Evolutionary conservation across 495 filamentous ascomycete genomes (phyloP).

Genomic region (Collariella sp.): DNA sequence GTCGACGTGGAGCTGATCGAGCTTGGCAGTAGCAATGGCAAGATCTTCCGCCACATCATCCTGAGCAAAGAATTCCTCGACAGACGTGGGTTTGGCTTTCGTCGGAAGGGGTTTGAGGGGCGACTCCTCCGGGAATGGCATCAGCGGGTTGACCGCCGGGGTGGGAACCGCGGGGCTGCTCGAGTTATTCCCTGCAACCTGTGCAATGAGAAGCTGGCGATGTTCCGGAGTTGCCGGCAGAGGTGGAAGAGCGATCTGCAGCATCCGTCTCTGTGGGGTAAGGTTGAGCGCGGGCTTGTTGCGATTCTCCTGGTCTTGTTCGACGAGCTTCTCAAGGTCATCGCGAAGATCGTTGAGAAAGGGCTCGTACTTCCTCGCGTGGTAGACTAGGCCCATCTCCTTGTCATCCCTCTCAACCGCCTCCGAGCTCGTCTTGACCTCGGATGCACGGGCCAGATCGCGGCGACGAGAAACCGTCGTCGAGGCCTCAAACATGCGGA

Average conservation of each 20-base stretch:
- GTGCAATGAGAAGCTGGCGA: neutral
- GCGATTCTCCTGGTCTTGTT: neutral
- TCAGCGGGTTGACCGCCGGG: neutral
- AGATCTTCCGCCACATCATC: conserved; percentile 7
- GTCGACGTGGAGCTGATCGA: conserved; percentile 16
- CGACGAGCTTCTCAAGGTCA: conserved; percentile 8
- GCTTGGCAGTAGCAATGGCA: conserved; percentile 9
- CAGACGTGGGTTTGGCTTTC: neutral
- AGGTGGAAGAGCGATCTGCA: conserved; percentile 3
- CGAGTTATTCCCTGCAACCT: neutral
- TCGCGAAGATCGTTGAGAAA: conserved; percentile 11
- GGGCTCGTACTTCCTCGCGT: conserved; percentile 9
- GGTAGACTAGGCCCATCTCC: conserved; percentile 15
- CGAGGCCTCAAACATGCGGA: conserved; percentile 4
- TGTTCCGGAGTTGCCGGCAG: neutral
- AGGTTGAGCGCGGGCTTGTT: neutral
- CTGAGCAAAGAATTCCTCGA: conserved; percentile 9
- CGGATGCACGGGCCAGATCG: neutral
- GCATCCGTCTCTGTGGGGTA: neutral
- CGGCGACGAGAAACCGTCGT: neutral
- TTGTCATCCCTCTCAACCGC: conserved; percentile 14
- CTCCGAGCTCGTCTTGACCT: conserved; percentile 2
- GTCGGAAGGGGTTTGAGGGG: neutral
- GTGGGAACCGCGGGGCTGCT: neutral
- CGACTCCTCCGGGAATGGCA: neutral